A percentile compares a stretch with the other conserved stretches of the same genome.
Conservation (phyloP, 306 rosid species). For the Spatholobus suberectus region DNA sequence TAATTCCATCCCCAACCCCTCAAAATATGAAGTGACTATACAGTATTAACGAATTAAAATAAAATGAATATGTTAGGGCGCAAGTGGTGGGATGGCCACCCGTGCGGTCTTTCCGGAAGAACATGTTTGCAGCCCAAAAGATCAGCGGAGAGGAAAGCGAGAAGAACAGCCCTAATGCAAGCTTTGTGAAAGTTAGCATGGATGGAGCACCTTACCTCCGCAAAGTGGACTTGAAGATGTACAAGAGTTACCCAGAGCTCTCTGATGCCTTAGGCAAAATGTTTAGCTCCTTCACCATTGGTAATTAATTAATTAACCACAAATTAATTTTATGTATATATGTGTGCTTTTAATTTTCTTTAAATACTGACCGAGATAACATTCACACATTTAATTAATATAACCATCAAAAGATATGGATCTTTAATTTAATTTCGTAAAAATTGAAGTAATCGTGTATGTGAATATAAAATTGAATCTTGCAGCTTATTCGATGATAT, state of each 20-base stretch:
- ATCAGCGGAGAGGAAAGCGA: conserved; percentile 52
- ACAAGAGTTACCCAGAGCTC: conserved; percentile 72
- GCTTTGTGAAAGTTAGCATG: conserved; percentile 90
- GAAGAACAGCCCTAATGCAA: conserved; percentile 44
- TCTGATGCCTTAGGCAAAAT: conserved; percentile 81
- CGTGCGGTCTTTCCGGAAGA: conserved; percentile 77
- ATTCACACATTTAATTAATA: not conserved
- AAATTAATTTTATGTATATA: not conserved
- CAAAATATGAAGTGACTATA: not conserved
- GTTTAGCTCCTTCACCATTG: conserved; percentile 84
- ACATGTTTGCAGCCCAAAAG: conserved; percentile 64
- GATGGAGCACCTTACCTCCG: conserved; percentile 99
- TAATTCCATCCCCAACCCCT: not conserved
- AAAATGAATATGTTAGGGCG: conserved; percentile 52
- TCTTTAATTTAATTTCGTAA: not conserved
- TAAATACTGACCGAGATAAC: not conserved
- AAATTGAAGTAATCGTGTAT: not conserved
- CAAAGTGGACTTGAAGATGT: conserved; percentile 74
- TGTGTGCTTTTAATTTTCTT: not conserved
- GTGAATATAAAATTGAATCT: conserved; percentile 1
- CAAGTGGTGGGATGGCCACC: conserved; percentile 99
- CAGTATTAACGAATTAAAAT: not conserved
- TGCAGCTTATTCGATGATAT: not conserved
- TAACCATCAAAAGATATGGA: not conserved
- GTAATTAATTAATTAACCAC: conserved; percentile 35